These are phyloP conservation scores for Nannizzia gypsea DNA, from an alignment of 2,329 filamentous ascomycete species.

Conservation along the genomic window DNA sequence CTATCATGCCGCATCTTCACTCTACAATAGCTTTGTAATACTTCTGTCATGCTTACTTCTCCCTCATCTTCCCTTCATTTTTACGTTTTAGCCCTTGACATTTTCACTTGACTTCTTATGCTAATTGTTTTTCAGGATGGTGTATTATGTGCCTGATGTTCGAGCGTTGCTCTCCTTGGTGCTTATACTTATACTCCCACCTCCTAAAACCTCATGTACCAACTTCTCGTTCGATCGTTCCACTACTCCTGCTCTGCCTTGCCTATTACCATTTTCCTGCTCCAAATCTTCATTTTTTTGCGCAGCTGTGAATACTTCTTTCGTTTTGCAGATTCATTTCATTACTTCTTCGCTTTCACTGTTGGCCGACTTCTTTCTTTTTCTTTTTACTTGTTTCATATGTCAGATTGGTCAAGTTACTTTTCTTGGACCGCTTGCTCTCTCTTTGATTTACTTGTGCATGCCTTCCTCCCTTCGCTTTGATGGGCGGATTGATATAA, in stretches of 20 bases:
- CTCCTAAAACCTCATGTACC: not conserved
- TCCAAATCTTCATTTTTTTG: not conserved
- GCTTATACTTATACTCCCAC: not conserved
- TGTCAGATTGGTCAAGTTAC: not conserved
- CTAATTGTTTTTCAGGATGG: not conserved
- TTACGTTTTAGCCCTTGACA: not conserved
- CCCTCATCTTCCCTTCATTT: not conserved
- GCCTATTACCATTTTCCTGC: not conserved
- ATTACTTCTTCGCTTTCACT: not conserved
- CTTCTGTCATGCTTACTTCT: not conserved
- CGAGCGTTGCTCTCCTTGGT: not conserved
- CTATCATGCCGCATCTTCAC: not conserved
- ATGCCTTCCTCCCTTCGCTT: not conserved
- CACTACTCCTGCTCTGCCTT: not conserved
- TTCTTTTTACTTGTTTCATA: not conserved
- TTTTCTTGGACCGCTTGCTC: not conserved
- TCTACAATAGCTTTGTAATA: slow-evolving; percentile 4
- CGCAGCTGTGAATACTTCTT: slow-evolving; percentile 4
- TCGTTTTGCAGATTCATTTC: not conserved
- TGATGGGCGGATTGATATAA: not conserved
- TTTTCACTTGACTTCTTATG: not conserved
- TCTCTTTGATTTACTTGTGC: not conserved
- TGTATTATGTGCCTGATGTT: not conserved
- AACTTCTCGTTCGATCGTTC: not conserved
- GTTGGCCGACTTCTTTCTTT: not conserved